These are phyloP conservation scores for Metarhizium anisopliae DNA, from an alignment of 2,329 filamentous ascomycete species.

Conservation along the genomic window DNA sequence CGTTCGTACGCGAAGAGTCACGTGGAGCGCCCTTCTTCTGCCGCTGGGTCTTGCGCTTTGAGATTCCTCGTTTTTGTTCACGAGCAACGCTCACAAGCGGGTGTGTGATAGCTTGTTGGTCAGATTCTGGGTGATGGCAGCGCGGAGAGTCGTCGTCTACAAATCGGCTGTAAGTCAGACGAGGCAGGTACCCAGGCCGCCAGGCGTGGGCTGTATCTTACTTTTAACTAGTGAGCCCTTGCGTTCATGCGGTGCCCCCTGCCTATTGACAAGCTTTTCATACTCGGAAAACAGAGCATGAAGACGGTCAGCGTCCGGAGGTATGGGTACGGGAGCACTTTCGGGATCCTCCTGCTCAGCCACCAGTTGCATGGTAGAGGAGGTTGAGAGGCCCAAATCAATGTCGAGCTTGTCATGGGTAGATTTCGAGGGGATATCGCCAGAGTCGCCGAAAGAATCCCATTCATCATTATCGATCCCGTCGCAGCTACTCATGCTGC, in stretches of 20 bases:
- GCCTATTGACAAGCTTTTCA: no score
- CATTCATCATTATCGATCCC: not conserved
- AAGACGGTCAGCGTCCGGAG: not conserved
- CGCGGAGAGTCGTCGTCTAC: not conserved
- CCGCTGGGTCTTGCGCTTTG: not conserved
- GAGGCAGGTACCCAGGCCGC: not conserved
- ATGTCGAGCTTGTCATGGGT: not conserved
- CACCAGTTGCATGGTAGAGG: not conserved
- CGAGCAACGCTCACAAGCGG: not conserved
- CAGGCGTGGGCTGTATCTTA: not conserved
- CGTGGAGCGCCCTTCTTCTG: not conserved
- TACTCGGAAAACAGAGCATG: no score
- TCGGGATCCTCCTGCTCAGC: conserved; percentile 1
- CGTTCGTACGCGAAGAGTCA: not conserved
- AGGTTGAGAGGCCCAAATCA: not conserved
- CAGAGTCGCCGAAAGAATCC: not conserved
- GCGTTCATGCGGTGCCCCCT: not conserved
- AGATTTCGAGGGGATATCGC: not conserved
- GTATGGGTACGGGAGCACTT: not conserved
- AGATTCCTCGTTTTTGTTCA: not conserved
- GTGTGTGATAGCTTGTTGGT: not conserved
- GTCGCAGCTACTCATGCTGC: conserved; percentile 1
- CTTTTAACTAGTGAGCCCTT: not conserved
- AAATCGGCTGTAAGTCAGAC: not conserved
- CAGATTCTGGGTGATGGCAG: not conserved